These are phyloP conservation scores for Aspergillus caelatus DNA, from an alignment of 2,329 filamentous ascomycete species.

Conservation along the genomic window DNA sequence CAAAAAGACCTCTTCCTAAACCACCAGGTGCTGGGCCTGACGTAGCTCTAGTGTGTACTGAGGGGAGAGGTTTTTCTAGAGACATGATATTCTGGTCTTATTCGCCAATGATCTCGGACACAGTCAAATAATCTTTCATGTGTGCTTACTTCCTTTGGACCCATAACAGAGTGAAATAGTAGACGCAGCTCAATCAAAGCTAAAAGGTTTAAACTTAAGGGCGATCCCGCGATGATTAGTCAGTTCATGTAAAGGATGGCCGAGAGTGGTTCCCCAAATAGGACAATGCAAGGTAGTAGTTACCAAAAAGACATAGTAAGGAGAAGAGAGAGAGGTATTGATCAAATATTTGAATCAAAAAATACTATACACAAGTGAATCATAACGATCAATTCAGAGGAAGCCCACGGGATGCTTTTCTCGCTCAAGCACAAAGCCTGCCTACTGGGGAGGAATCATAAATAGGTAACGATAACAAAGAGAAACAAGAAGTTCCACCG, in stretches of 20 bases:
- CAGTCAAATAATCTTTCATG: neutral
- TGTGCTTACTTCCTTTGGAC: neutral
- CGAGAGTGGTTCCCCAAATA: neutral
- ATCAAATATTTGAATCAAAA: neutral
- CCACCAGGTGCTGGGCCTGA: conserved; percentile 28
- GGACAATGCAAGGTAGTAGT: neutral
- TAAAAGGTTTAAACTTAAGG: neutral
- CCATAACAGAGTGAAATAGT: neutral
- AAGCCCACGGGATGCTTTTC: conserved; percentile 29
- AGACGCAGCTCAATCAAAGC: too few relatives aligned
- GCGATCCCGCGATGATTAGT: neutral
- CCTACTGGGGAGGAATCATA: conserved; percentile 23
- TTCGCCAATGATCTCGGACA: neutral
- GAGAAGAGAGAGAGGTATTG: neutral
- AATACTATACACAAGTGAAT: conserved; percentile 12
- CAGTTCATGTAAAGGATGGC: neutral
- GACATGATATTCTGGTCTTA: neutral
- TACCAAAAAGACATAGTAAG: neutral
- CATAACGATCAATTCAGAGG: conserved; percentile 15
- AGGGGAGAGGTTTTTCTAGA: neutral
- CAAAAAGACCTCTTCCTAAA: conserved; percentile 59
- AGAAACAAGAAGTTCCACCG: conserved; percentile 13
- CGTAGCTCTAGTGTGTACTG: conserved; percentile 24
- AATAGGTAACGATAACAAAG: conserved; percentile 17
- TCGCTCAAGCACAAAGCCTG: conserved; percentile 32